Base-by-base conservation (phyloP, 176 grass and related monocot species). In the Poa pratensis region DNA sequence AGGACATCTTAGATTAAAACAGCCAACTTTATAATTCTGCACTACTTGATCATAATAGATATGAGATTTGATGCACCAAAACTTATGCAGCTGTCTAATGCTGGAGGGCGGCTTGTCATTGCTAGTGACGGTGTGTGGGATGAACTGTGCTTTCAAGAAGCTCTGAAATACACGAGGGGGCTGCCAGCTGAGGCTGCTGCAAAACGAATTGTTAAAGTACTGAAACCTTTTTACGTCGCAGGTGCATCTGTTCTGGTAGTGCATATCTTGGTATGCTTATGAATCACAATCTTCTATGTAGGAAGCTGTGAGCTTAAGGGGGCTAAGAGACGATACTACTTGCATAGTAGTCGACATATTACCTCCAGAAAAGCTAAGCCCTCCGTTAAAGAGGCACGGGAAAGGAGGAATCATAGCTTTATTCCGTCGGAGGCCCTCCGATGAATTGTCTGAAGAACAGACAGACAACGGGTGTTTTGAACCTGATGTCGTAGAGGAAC, bases 61-160 rank as follows among this genome's bases (percentile, higher is more conserved):
- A 17, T 86, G 76, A 87, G 42, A 65, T 48, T 75, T 45, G 8
- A 87, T 84, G 59, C 80, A 75, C 76, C 60, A 26, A 77, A 86
- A 83, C 45, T 78, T 77, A 69, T 81, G 58, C 83, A 98, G 96
- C 75, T 98, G 26, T 95, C 96, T 70, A 95, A 92, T 92, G 91
- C 91, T 1, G 96, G 93, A 86, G 96, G 96, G 7, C 37, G 93
- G 27, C 93, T 98, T 85, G 89, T 98, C 75, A 95, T 98, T 63
- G 87, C 96, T 73, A 95, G 93, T 50, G 96, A 98, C 63, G 96
- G 96, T 54, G 91, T 98, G 20, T 98, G 96, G 96, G 96, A 98
- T 85, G 85, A 91, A 1, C 74, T 98, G 69, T 80, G 57, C 23
- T 93, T 88, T 74, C 91, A 98, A 90, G 83, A 92, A 80, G 87